Evolutionary conservation across 2,329 filamentous ascomycete genomes (phyloP), one percentile per base, ranked within the genome.

Genomic region (Microsporum audouinii): DNA sequence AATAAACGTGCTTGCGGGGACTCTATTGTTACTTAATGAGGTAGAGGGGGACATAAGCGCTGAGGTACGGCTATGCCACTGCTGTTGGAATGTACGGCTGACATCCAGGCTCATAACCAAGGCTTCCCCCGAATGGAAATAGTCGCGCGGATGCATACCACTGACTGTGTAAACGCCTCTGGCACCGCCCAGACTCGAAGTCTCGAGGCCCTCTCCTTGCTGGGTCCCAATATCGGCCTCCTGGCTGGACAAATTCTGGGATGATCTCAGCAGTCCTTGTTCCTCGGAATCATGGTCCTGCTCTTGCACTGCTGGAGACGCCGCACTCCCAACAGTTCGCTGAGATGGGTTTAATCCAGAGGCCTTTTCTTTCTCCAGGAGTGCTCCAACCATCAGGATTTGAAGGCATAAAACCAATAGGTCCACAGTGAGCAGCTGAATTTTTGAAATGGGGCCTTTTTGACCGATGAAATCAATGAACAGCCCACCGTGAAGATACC

Each of bases 391-490:
- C 74, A 84, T 82, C 45, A 83, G 67, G 5, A 85, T 65, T 72
- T 86, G 82, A 64, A 86, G 69, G 3, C 76, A 63, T 63, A 84
- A 66, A 8, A 85, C 73, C 39, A 83, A 69, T 6, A 80, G 47
- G 68, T 86, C 84, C 63, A 85, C 72, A 2, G 73, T 67, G 3
- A 82, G 66, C 10, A 86, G 74, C 64, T 78, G 76, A 56, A 78
- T 69, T 67, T 79, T 80, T 59, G 80, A 79, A 2, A 79, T 77
- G 2, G 83, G 82, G 1, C 79, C 80, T 65, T 79, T 76, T 69
- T 85, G 82, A 14, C 84, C 84, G 59, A 86, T 81, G 67, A 86
- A 85, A 71, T 86, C 84, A 67, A 87, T 83, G 65, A 84, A 77
- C 57, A 86, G 65, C 1, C 84, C 82, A 4, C 84, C 84, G 67